Conservation (phyloP, 2,329 filamentous ascomycete genomes). For the Neurospora sp. region DNA sequence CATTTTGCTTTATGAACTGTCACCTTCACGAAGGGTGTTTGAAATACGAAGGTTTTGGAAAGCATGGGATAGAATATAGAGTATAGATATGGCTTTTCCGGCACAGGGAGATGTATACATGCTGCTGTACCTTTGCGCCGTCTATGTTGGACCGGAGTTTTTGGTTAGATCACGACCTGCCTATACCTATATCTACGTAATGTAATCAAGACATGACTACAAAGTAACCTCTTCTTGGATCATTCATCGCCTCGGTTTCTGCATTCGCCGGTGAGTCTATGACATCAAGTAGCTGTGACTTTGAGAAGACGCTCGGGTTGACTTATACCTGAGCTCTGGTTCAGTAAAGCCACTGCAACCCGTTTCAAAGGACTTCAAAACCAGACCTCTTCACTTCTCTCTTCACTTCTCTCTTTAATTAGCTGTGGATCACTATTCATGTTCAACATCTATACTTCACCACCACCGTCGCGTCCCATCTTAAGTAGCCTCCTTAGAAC, state of each 20-base stretch:
- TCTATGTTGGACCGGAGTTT: neutral
- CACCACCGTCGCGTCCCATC: too few species aligned
- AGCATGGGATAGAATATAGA: neutral
- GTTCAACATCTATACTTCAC: too few species aligned
- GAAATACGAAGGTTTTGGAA: neutral
- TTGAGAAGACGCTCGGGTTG: neutral
- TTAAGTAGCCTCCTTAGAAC: too few species aligned
- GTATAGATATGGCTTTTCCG: neutral
- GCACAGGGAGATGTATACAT: neutral
- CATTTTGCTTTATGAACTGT: neutral
- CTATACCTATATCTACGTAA: neutral
- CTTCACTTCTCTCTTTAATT: too few species aligned
- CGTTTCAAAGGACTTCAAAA: neutral
- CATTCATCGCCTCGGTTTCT: too few species aligned
- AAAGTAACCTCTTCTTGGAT: neutral
- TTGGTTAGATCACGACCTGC: neutral
- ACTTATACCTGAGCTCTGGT: neutral
- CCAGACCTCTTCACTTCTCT: neutral
- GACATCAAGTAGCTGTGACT: neutral
- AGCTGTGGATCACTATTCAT: too few species aligned
- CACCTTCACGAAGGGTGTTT: neutral
- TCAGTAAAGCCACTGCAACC: neutral
- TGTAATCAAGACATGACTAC: neutral
- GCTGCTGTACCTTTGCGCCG: neutral
- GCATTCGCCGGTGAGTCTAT: neutral